Conservation (phyloP, 805 yeast genomes). For the Hanseniaspora valbyensis region DNA sequence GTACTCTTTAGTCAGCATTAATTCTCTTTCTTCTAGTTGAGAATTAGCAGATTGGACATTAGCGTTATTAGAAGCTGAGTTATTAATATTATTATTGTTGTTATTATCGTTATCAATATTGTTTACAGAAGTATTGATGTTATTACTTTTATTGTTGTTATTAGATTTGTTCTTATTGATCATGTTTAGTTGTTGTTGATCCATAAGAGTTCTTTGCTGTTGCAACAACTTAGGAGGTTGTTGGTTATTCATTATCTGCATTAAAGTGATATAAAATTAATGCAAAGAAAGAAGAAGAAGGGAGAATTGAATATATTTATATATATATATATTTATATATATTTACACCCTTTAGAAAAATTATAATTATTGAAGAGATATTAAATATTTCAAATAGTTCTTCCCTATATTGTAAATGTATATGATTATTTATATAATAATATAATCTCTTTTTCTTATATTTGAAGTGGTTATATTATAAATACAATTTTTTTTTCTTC, state of each 20-base stretch:
- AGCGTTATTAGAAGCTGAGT: slow-evolving; percentile 1
- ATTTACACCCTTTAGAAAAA: no score
- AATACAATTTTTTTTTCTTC: no score
- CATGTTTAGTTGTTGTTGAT: slow-evolving; percentile 2
- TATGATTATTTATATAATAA: no score
- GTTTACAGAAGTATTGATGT: slow-evolving; percentile 20
- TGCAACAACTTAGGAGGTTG: background rate
- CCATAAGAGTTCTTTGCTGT: slow-evolving; percentile 7
- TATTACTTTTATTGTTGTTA: background rate
- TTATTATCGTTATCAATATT: slow-evolving; percentile 17
- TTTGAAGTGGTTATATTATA: no score
- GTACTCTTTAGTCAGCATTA: slow-evolving; percentile 18
- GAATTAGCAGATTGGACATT: background rate
- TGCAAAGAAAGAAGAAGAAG: no score
- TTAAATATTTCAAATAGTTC: no score
- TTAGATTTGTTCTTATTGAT: background rate
- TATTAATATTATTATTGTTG: slow-evolving; percentile 1
- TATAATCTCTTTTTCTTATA: no score
- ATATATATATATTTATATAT: no score
- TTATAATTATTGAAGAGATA: no score
- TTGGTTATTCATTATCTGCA: background rate
- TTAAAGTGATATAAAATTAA: no score
- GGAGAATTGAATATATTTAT: no score
- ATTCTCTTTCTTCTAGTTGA: slow-evolving; percentile 3
- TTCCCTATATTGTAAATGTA: no score